Evolutionary conservation across 306 rosid genomes (phyloP), one percentile per base, ranked within the genome.

Genomic region (Dalbergia cultrata): DNA sequence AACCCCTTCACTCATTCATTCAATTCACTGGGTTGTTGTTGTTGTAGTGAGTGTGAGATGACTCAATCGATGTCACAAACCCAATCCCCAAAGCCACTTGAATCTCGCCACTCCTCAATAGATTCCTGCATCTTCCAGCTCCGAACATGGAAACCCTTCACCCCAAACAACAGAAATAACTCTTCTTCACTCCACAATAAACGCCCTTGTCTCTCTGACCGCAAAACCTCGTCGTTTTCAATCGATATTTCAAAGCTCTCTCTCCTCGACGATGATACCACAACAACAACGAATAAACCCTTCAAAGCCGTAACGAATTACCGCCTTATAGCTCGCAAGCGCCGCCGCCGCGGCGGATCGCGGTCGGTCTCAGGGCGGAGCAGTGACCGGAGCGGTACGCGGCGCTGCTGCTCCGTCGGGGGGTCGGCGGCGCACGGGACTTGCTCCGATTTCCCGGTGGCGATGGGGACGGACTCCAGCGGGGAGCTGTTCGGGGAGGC

Each of bases 301-400:
- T 54, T 54, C 16, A 72, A 56, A 45, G 70, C 79, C 9, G 7
- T 84, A 12, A 86, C 88, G 0, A 88, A 83, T 74, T 85, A 81
- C 79, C 83, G 89, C 16, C 80, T 96, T 61, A 61, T 93, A 9
- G 97, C 97, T 0, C 85, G 91, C 58, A 96, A 96, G 86, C 78
- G 98, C 53, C 86, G 99, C 3, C 97, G 98, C 5, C 92, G 90
- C 0, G 98, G 91, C 0, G 97, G 98, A 4, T 96, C 98, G 21
- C 85, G 99, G 86, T 96, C 99, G 6, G 95, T 96, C 0, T 96
- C 99, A 18, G 98, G 99, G 7, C 93, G 99, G 85, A 93, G 99
- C 82, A 96, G 97, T 80, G 98, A 96, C 35, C 93, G 97, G 43
- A 96, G 99, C 31, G 93, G 90, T n/a, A 92, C 97, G 22, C 89